Evolutionary conservation across 2,329 filamentous ascomycete genomes (phyloP).

Genomic region (Microcyclospora tardicrescens): DNA sequence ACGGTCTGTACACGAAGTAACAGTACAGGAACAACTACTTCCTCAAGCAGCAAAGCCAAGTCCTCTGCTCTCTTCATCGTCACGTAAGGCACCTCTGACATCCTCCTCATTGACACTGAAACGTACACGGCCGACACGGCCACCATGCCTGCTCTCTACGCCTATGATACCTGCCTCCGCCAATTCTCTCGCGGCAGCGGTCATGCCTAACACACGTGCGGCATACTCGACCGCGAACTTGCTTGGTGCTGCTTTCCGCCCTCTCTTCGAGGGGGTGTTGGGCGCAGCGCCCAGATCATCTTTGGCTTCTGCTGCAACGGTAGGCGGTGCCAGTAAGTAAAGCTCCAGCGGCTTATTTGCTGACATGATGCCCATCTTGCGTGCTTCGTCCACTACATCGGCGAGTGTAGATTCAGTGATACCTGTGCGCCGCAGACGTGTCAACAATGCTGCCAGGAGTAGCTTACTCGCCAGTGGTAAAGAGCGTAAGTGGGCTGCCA

Average conservation of each 20-base stretch:
- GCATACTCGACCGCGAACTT: constrained; percentile 21
- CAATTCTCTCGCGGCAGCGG: constrained; percentile 65
- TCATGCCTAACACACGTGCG: constrained; percentile 47
- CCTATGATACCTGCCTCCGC: constrained; percentile 80
- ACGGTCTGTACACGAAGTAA: too few relatives aligned
- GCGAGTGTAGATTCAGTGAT: constrained; percentile 77
- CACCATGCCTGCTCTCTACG: constrained; percentile 62
- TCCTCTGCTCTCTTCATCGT: constrained; percentile 75
- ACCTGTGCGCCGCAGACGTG: constrained; percentile 68
- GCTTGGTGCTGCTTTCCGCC: constrained; percentile 9
- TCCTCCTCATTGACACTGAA: constrained; percentile 84
- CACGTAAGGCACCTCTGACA: constrained; percentile 71
- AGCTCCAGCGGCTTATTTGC: constrained; percentile 48
- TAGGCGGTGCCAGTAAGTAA: constrained; percentile 39
- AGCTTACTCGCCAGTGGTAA: constrained; percentile 74
- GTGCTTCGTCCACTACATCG: constrained; percentile 78
- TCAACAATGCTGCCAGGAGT: constrained; percentile 69
- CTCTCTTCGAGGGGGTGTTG: constrained; percentile 20
- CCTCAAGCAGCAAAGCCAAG: constrained; percentile 44
- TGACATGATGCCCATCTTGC: constrained; percentile 51
- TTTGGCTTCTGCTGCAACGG: constrained; percentile 14
- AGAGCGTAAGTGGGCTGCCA: constrained; percentile 76
- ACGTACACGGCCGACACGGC: constrained; percentile 76
- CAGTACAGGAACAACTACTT: too few relatives aligned
- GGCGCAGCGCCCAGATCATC: constrained; percentile 13